Evolutionary conservation across 148 eudicot species (phyloP).

Genomic region (Amaranthus cruentus): DNA sequence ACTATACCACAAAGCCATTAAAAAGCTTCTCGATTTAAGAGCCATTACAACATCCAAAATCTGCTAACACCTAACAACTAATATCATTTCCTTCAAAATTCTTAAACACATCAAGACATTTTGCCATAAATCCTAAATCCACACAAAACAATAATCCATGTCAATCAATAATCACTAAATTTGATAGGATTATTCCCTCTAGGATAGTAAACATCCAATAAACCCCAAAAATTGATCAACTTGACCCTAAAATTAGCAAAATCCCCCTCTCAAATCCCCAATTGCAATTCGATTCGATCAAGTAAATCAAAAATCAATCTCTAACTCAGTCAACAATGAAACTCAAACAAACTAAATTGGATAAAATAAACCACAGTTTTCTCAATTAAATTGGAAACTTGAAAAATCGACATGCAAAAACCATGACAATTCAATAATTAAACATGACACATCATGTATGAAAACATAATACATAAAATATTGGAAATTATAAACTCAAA

Average conservation of each 20-base stretch:
- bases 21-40: background rate
- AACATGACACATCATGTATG: background rate
- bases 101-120: background rate
- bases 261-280: background rate
- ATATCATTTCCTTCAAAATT: background rate
- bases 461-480: background rate
- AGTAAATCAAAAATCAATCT: background rate
- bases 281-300: background rate
- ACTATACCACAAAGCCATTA: background rate
- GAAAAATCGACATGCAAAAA: conserved; percentile 23
- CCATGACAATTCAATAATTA: conserved; percentile 15
- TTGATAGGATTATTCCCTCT: background rate
- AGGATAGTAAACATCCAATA: background rate
- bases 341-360: background rate
- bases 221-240: background rate
- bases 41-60: background rate
- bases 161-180: background rate
- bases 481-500: background rate
- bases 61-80: background rate
- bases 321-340: background rate
- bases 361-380: background rate
- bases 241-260: background rate
- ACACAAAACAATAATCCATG: no score
- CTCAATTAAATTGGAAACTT: background rate
- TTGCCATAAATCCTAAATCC: background rate